Percentiles rank a stretch among this genome's conserved stretches.
Conservation (phyloP, 2,329 filamentous ascomycete species). For the Kalmusia sp. region DNA sequence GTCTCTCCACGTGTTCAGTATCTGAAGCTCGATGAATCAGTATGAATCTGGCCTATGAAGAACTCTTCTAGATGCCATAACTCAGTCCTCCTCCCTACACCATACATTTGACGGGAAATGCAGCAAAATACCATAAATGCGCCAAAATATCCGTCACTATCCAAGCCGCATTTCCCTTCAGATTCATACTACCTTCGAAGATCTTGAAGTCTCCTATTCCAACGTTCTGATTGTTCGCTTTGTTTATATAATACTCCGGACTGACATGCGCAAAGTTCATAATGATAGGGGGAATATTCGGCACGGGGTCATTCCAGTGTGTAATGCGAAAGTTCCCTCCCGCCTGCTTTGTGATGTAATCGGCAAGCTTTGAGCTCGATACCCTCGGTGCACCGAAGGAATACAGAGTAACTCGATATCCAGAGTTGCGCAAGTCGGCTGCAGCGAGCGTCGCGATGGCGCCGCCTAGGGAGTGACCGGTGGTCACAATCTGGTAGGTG, state of each 20-base stretch:
- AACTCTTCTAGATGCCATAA: no score
- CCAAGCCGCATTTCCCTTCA: conserved; percentile 39
- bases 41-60: no score
- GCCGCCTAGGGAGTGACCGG: conserved; percentile 74
- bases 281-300: conserved; percentile 67
- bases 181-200: conserved; percentile 29
- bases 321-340: conserved; percentile 69
- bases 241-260: conserved; percentile 68
- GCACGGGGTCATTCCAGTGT: conserved; percentile 71
- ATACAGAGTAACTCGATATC: conserved; percentile 50
- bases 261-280: conserved; percentile 70
- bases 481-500: conserved; percentile 61
- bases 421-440: conserved; percentile 51
- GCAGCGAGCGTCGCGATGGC: conserved; percentile 69
- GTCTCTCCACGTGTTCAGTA: no score
- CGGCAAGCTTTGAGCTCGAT: conserved; percentile 65
- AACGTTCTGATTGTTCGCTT: conserved; percentile 27
- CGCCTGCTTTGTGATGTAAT: conserved; percentile 62
- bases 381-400: conserved; percentile 72
- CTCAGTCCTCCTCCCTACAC: no score
- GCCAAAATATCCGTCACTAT: conserved; percentile 36
- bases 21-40: no score
- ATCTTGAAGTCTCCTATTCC: conserved; percentile 29
- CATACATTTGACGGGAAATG: conserved; percentile 19
- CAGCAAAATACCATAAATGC: conserved; percentile 47